Evolutionary conservation across 805 yeast genomes (phyloP).

Genomic region (Saccharomycodes ludwigii): DNA sequence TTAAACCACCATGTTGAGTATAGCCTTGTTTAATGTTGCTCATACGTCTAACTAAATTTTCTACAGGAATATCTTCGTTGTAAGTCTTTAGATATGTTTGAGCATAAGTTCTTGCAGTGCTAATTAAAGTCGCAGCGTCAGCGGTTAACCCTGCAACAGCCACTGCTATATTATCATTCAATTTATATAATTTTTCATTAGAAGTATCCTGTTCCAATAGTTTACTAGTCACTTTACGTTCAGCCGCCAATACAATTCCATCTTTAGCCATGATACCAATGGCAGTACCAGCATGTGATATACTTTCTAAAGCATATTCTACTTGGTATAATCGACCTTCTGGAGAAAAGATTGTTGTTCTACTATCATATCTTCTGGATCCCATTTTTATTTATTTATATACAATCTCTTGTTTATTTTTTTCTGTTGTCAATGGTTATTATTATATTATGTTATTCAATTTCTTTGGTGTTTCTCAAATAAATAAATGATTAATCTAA

Average conservation of each 20-base stretch:
- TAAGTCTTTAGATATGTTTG: constrained; percentile 78
- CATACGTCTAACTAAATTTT: constrained; percentile 71
- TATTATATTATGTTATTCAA: neutral
- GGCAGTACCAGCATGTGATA: constrained; percentile 95
- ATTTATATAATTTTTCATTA: constrained; percentile 81
- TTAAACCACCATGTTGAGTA: constrained; percentile 96
- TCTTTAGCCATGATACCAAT: constrained; percentile 84
- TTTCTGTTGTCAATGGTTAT: neutral
- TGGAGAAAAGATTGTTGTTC: constrained; percentile 98
- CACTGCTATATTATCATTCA: constrained; percentile 74
- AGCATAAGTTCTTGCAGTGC: constrained; percentile 73
- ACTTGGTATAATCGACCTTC: constrained; percentile 97
- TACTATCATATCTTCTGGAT: constrained; percentile 96
- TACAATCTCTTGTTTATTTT: neutral
- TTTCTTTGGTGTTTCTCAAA: neutral
- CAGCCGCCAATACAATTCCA: constrained; percentile 92
- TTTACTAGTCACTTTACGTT: constrained; percentile 86
- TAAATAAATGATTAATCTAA: neutral
- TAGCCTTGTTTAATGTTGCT: constrained; percentile 96
- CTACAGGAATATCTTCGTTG: constrained; percentile 91
- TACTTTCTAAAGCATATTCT: constrained; percentile 94
- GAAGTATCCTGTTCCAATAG: constrained; percentile 86
- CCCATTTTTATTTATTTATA: constrained; percentile 28
- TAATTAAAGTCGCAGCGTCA: constrained; percentile 85
- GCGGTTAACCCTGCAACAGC: constrained; percentile 99